These are phyloP conservation scores for Chytriomyces hyalinus DNA, from an alignment of 192 early-diverging fungal genomes.

Conservation along the genomic window DNA sequence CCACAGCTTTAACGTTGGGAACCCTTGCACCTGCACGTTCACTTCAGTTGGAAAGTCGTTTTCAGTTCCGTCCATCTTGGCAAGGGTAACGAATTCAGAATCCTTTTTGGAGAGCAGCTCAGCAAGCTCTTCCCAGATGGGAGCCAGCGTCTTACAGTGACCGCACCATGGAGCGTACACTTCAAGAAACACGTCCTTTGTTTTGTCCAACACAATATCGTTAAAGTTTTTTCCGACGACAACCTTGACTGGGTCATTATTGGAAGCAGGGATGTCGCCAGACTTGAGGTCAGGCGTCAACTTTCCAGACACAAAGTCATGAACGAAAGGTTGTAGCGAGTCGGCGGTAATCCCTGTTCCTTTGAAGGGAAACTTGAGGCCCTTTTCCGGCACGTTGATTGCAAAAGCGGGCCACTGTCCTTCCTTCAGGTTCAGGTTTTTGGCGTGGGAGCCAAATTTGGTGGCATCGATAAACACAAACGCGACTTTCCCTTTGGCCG, in stretches of 20 bases:
- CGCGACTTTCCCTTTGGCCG: slow-evolving; percentile 85
- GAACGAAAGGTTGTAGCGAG: slow-evolving; percentile 66
- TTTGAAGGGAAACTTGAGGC: slow-evolving; percentile 89
- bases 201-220: slow-evolving; percentile 81
- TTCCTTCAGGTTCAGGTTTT: slow-evolving; percentile 88
- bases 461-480: slow-evolving; percentile 90
- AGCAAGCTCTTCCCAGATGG: slow-evolving; percentile 86
- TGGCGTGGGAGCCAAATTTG: slow-evolving; percentile 86
- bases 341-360: slow-evolving; percentile 66
- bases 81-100: slow-evolving; percentile 69
- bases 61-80: slow-evolving; percentile 95
- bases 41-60: slow-evolving; percentile 84
- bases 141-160: slow-evolving; percentile 68
- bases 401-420: slow-evolving; percentile 88
- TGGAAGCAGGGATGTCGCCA: slow-evolving; percentile 79
- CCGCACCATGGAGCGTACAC: slow-evolving; percentile 79
- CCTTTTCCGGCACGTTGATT: slow-evolving; percentile 76
- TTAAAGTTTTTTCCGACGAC: slow-evolving; percentile 86
- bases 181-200: slow-evolving; percentile 91
- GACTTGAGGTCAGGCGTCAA: slow-evolving; percentile 81
- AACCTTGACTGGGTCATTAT: slow-evolving; percentile 87
- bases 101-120: slow-evolving; percentile 48
- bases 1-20: slow-evolving; percentile 94
- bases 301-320: slow-evolving; percentile 69
- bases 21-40: slow-evolving; percentile 81